These are phyloP conservation scores for Boletales sp. DNA, from an alignment of 768 basidiomycete genomes.

Conservation along the genomic window DNA sequence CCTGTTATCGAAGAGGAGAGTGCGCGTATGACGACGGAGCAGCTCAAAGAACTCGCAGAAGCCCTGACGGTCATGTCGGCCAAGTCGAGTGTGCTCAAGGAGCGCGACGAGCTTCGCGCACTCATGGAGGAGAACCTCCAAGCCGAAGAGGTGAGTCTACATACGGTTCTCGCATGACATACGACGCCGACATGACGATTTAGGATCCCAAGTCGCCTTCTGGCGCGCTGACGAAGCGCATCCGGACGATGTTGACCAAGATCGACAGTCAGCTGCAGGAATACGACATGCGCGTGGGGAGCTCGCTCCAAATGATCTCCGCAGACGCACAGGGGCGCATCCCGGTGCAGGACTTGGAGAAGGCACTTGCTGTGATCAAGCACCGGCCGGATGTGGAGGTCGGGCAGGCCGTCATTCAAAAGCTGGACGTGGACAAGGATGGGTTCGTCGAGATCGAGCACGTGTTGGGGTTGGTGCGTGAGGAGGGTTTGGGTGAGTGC, in stretches of 20 bases:
- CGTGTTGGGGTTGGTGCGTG: constrained; percentile 81
- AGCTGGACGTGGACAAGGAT: constrained; percentile 94
- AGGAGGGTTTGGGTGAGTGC: constrained; percentile 75
- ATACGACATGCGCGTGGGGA: constrained; percentile 86
- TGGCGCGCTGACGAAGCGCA: constrained; percentile 90
- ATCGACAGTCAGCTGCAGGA: constrained; percentile 89
- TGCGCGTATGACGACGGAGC: constrained; percentile 97
- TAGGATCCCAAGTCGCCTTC: constrained; percentile 78
- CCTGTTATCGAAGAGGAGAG: constrained; percentile 61
- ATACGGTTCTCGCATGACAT: neutral
- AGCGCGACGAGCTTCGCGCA: constrained; percentile 84
- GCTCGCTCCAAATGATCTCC: constrained; percentile 81
- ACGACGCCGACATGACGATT: neutral
- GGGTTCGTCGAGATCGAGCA: constrained; percentile 95
- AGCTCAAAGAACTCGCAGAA: constrained; percentile 90
- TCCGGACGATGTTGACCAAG: constrained; percentile 93
- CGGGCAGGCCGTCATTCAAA: constrained; percentile 82
- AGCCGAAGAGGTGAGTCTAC: constrained; percentile 67
- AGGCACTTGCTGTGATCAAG: constrained; percentile 89
- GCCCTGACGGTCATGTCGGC: constrained; percentile 89
- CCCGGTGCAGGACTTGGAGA: constrained; percentile 82
- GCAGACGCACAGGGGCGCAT: constrained; percentile 86
- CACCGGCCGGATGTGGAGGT: constrained; percentile 90
- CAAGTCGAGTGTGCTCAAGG: constrained; percentile 92
- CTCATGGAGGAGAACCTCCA: constrained; percentile 94